These are phyloP conservation scores for Scedosporium minutisporum DNA, from an alignment of 2,329 filamentous ascomycete genomes.

Conservation along the genomic window DNA sequence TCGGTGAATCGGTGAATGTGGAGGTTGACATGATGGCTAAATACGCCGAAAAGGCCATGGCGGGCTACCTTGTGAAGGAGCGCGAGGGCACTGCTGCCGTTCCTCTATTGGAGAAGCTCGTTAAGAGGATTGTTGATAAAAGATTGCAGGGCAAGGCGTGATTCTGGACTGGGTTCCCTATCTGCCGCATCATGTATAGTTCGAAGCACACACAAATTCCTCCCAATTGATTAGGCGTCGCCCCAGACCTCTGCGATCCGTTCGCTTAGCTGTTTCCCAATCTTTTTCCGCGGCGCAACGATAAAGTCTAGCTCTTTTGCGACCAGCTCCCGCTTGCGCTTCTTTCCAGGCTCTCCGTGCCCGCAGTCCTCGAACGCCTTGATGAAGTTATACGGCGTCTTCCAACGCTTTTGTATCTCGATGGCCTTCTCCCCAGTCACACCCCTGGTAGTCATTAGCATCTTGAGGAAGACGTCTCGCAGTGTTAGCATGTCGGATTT, in stretches of 20 bases:
- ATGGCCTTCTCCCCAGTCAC: constrained; percentile 70
- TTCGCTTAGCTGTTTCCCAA: constrained; percentile 54
- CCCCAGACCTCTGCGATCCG: constrained; percentile 69
- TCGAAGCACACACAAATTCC: not conserved
- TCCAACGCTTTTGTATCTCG: constrained; percentile 72
- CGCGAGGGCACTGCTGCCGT: constrained; percentile 37
- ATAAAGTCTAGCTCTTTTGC: constrained; percentile 45
- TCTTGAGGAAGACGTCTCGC: constrained; percentile 68
- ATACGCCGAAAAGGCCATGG: constrained; percentile 82
- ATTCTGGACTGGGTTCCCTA: not conserved
- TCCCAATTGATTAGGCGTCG: constrained; percentile 12
- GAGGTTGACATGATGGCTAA: constrained; percentile 86
- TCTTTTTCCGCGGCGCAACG: constrained; percentile 55
- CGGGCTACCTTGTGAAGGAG: constrained; percentile 61
- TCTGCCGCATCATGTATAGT: not conserved
- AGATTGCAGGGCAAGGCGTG: constrained; percentile 20
- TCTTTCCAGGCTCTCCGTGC: constrained; percentile 36
- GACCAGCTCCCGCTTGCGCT: constrained; percentile 52
- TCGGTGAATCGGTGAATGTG: constrained; percentile 77
- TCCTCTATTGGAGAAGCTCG: constrained; percentile 60
- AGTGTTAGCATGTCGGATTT: constrained; percentile 69
- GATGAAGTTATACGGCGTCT: constrained; percentile 62
- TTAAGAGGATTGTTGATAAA: constrained; percentile 65
- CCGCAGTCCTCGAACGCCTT: constrained; percentile 55
- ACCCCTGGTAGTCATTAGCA: constrained; percentile 73